phyloP scores from a whole-genome alignment of 345 rosid genomes.

The Eucalyptus microcorys region DNA sequence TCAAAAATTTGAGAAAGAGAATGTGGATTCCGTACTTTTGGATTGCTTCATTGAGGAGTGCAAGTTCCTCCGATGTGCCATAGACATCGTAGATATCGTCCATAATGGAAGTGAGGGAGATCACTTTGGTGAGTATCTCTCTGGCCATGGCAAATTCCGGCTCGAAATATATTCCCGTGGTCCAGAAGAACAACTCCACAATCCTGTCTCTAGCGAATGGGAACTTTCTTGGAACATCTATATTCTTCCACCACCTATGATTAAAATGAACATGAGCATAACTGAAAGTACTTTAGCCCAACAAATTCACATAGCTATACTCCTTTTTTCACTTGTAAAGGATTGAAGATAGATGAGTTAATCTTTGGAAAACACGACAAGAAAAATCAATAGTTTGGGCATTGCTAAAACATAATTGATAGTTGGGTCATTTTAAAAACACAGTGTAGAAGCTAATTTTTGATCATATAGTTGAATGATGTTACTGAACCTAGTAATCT shows the following conservation, averaged over 20 bases:
- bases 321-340: neutral
- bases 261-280: neutral
- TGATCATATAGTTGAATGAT: neutral
- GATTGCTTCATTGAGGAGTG: neutral
- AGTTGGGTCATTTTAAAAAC: neutral
- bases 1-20: neutral
- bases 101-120: neutral
- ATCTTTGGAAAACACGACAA: neutral
- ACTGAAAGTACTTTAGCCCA: neutral
- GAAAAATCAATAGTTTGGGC: neutral
- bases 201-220: conserved; percentile 5
- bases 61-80: neutral
- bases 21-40: neutral
- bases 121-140: neutral
- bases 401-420: neutral
- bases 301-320: neutral
- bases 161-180: neutral
- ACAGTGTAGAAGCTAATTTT: neutral
- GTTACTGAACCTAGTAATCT: neutral
- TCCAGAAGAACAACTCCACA: conserved; percentile 1
- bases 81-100: neutral
- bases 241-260: conserved; percentile 10
- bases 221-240: neutral
- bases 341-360: neutral
- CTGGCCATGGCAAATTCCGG: neutral